Evolutionary conservation across 2,329 filamentous ascomycete genomes (phyloP).

Genomic region (Paecilomyces fulvus): DNA sequence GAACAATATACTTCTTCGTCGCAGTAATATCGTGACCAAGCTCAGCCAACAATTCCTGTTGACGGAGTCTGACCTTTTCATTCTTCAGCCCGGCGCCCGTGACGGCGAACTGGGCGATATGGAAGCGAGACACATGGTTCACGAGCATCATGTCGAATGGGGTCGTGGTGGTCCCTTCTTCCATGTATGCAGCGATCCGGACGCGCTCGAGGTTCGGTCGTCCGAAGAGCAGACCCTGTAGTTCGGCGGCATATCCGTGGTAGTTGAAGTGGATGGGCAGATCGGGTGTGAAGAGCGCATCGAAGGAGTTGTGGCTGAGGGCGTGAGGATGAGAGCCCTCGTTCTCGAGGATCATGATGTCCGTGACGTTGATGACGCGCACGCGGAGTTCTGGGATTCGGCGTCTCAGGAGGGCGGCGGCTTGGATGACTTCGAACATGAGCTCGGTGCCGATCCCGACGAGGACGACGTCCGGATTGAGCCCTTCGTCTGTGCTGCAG

Average conservation of each 20-base stretch:
- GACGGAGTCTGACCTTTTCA: conserved; percentile 36
- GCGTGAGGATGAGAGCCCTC: conserved; percentile 53
- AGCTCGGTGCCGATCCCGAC: conserved; percentile 58
- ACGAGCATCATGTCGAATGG: conserved; percentile 63
- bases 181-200: conserved; percentile 51
- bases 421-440: conserved; percentile 57
- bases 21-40: conserved; percentile 43
- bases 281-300: conserved; percentile 50
- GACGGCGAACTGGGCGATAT: conserved; percentile 50
- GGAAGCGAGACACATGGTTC: conserved; percentile 52
- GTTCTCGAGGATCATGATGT: conserved; percentile 54
- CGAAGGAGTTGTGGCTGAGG: conserved; percentile 44
- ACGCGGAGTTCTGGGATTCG: conserved; percentile 47
- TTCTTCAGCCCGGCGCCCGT: conserved; percentile 41
- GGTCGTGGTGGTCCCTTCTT: conserved; percentile 60
- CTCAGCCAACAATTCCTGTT: conserved; percentile 42
- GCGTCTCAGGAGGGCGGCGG: conserved; percentile 47
- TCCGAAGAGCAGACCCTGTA: conserved; percentile 55
- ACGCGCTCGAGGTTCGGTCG: conserved; percentile 45
- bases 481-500: conserved; percentile 48
- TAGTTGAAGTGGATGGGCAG: conserved; percentile 56
- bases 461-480: conserved; percentile 54
- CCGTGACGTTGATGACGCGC: conserved; percentile 57
- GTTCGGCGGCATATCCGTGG: conserved; percentile 55
- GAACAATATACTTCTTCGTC: conserved; percentile 45